These are phyloP conservation scores for Fraxinus excelsior DNA, from an alignment of 257 asterid genomes.

Conservation along the genomic window DNA sequence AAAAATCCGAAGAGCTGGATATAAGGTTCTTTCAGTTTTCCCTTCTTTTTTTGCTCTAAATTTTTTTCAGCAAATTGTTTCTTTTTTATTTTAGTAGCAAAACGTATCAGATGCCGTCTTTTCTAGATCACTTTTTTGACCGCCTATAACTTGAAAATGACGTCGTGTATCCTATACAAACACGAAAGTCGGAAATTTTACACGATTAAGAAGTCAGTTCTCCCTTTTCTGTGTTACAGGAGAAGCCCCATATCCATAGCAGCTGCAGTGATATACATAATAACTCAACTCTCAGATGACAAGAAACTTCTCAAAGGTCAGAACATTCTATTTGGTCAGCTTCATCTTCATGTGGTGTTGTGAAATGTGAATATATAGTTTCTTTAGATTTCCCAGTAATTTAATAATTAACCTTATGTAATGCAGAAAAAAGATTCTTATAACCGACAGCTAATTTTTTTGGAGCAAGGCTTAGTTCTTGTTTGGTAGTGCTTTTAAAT, in stretches of 20 bases:
- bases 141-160: background rate
- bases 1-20: slow-evolving; percentile 61
- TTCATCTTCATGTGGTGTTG: background rate
- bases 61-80: background rate
- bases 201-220: background rate
- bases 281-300: slow-evolving; percentile 61
- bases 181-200: too few relatives aligned
- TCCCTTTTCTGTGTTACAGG: slow-evolving; percentile 30
- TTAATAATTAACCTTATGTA: background rate
- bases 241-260: slow-evolving; percentile 66
- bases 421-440: background rate
- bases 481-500: too few relatives aligned
- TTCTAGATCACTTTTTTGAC: background rate
- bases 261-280: slow-evolving; percentile 60
- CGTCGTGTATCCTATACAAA: background rate
- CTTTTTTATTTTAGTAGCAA: background rate
- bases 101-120: background rate
- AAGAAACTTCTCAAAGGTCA: slow-evolving; percentile 55
- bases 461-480: background rate
- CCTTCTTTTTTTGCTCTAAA: background rate
- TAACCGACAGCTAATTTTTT: background rate
- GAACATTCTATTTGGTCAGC: slow-evolving; percentile 26
- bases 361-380: background rate
- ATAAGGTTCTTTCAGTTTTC: slow-evolving; percentile 45
- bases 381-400: background rate